Percentiles rank a stretch among this genome's conserved stretches.
Evolutionary conservation across 2,329 filamentous ascomycete genomes (phyloP).

Genomic region (Periconia sp.): DNA sequence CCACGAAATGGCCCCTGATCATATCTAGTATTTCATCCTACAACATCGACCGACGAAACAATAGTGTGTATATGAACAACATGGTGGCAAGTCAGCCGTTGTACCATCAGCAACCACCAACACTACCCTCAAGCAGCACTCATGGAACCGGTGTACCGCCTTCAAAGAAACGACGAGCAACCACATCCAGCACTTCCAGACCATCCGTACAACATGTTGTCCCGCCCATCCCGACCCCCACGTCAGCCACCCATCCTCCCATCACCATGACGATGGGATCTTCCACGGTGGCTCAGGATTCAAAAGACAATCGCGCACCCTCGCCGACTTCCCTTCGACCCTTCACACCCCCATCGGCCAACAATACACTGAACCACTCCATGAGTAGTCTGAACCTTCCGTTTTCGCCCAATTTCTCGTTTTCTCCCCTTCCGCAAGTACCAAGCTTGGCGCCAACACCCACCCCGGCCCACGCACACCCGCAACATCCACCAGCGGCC

Average conservation of each 20-base stretch:
- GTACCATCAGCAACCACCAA: slow-evolving; percentile 27
- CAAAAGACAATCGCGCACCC: slow-evolving; percentile 22
- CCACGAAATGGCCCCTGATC: slow-evolving; percentile 12
- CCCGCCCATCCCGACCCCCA: slow-evolving; percentile 32
- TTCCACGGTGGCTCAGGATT: slow-evolving; percentile 18
- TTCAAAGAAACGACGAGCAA: slow-evolving; percentile 39
- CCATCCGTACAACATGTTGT: slow-evolving; percentile 18
- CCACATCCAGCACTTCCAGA: slow-evolving; percentile 25
- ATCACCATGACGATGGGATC: slow-evolving; percentile 17
- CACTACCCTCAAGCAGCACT: slow-evolving; percentile 22
- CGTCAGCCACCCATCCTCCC: slow-evolving; percentile 31
- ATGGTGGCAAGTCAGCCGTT: slow-evolving; percentile 24
- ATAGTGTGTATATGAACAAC: slow-evolving; percentile 39
- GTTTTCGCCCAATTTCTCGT: slow-evolving; percentile 47
- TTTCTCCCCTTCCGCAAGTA: slow-evolving; percentile 37
- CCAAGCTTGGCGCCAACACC: slow-evolving; percentile 36
- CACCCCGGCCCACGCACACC: slow-evolving; percentile 19
- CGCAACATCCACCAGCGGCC: slow-evolving; percentile 14
- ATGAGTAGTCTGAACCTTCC: slow-evolving; percentile 28
- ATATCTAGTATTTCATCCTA: slow-evolving; percentile 32
- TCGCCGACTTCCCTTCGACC: slow-evolving; percentile 24
- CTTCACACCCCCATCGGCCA: slow-evolving; percentile 31
- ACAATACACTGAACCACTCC: slow-evolving; percentile 15
- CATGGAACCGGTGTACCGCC: slow-evolving; percentile 35
- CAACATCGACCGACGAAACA: slow-evolving; percentile 41